A percentile compares a stretch with the other conserved stretches of the same genome.
Evolutionary conservation across 176 grass and related monocot species (phyloP).

Genomic region (Phoenix roebelenii): DNA sequence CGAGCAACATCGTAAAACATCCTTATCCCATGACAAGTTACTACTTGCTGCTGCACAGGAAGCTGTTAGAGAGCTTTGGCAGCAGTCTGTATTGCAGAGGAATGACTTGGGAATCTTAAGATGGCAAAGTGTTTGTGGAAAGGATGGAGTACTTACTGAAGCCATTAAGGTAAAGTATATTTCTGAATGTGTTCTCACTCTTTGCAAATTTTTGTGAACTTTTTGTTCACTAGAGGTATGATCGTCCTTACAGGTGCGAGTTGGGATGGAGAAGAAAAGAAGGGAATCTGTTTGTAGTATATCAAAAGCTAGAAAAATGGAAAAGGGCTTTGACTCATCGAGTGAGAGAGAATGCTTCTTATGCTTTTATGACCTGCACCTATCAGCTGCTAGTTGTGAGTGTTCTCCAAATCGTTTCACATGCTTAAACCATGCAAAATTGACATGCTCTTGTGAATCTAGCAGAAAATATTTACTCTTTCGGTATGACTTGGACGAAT

Average conservation of each 20-base stretch:
- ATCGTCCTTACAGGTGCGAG: constrained; percentile 35
- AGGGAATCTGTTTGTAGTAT: constrained; percentile 17
- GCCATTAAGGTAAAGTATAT: constrained; percentile 52
- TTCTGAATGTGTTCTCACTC: too few species aligned
- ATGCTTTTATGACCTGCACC: constrained; percentile 81
- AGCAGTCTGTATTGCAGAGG: constrained; percentile 12
- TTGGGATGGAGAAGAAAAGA: constrained; percentile 50
- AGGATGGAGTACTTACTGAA: constrained; percentile 45
- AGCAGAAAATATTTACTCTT: constrained; percentile 34
- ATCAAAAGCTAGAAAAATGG: constrained; percentile 45
- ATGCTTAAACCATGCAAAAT: constrained; percentile 62
- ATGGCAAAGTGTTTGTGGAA: constrained; percentile 60
- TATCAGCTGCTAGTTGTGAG: constrained; percentile 67
- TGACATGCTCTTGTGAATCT: constrained; percentile 60
- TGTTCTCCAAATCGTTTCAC: constrained; percentile 63
- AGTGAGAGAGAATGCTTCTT: constrained; percentile 69
- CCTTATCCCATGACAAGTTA: constrained; percentile 84
- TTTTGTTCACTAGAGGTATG: too few species aligned
- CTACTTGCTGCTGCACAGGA: constrained; percentile 47
- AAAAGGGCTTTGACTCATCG: constrained; percentile 43
- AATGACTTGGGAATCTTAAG: constrained; percentile 10
- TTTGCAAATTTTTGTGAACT: too few species aligned
- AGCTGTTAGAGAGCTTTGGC: constrained; percentile 56
- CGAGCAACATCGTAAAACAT: constrained; percentile 71
- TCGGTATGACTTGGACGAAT: constrained; percentile 58